Conservation (phyloP, 129 eudicot species). For the Dittrichia graveolens region DNA sequence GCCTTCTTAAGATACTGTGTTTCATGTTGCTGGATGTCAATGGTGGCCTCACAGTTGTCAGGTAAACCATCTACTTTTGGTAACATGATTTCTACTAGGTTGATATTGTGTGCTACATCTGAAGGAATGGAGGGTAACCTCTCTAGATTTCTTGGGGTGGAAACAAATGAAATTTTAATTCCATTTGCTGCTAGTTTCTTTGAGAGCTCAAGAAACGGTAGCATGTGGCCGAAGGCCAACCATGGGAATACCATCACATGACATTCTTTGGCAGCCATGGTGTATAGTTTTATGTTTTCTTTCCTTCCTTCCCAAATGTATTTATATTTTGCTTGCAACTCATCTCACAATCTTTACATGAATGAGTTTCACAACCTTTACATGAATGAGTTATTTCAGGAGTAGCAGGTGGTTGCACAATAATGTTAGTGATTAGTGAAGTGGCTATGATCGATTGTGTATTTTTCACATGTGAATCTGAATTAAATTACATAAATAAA, state of each 20-base stretch:
- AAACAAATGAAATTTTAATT: constrained; percentile 47
- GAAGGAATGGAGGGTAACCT: constrained; percentile 53
- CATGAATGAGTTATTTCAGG: constrained; percentile 16
- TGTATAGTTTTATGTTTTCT: neutral
- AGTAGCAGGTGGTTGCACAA: constrained; percentile 22
- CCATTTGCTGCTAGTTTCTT: constrained; percentile 50
- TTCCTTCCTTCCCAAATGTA: neutral
- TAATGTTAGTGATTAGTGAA: constrained; percentile 10
- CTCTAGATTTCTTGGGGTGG: constrained; percentile 60
- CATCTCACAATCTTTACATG: neutral
- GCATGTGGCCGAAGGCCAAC: constrained; percentile 71
- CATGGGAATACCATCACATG: constrained; percentile 69
- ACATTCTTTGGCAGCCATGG: constrained; percentile 33
- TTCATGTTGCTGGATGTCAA: constrained; percentile 47
- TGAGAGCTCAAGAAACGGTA: constrained; percentile 53
- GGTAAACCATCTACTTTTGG: constrained; percentile 53
- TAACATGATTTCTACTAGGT: constrained; percentile 43
- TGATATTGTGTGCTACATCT: constrained; percentile 28
- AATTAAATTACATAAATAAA: too few relatives aligned
- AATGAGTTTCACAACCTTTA: constrained; percentile 24
- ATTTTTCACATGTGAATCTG: too few relatives aligned
- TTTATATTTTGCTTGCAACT: constrained; percentile 14
- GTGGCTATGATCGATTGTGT: too few relatives aligned
- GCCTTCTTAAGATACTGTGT: constrained; percentile 52
- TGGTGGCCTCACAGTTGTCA: constrained; percentile 54